phyloP scores from a whole-genome alignment of 208 protist genomes.

The Hexamita inflata region DNA sequence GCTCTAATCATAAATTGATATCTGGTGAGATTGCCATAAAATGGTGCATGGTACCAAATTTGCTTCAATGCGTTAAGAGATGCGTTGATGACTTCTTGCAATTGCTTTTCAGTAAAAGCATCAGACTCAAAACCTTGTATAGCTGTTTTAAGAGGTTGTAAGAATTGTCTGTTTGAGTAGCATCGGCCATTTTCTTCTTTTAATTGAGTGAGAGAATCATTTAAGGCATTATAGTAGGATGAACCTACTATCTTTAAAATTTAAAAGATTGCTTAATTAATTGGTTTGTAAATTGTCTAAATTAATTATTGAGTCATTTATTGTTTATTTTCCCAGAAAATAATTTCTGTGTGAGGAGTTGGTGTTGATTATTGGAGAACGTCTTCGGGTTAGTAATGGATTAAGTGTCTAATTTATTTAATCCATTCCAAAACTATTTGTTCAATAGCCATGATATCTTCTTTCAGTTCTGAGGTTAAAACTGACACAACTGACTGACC shows the following conservation, averaged over 20 bases:
- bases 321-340: slow-evolving; percentile 33
- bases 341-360: slow-evolving; percentile 25
- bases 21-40: background rate
- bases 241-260: slow-evolving; percentile 16
- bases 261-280: background rate
- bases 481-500: too few species aligned
- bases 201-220: background rate
- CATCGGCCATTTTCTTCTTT: background rate
- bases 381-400: slow-evolving; percentile 4
- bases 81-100: background rate
- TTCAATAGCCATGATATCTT: too few species aligned
- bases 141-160: slow-evolving; percentile 11
- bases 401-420: slow-evolving; percentile 16
- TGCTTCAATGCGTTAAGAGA: slow-evolving; percentile 5
- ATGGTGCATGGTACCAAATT: slow-evolving; percentile 29
- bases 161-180: slow-evolving; percentile 15
- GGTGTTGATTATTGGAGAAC: slow-evolving; percentile 12
- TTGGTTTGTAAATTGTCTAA: slow-evolving; percentile 6
- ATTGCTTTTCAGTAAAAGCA: background rate
- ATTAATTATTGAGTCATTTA: slow-evolving; percentile 26
- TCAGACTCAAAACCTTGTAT: background rate
- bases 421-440: slow-evolving; percentile 33
- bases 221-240: slow-evolving; percentile 34
- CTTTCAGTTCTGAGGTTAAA: too few species aligned
- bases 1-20: slow-evolving; percentile 24